A percentile compares a stretch with the other conserved stretches of the same genome.
Conservation (phyloP, 129 eudicot species). For the Flaveria ramosissima region DNA sequence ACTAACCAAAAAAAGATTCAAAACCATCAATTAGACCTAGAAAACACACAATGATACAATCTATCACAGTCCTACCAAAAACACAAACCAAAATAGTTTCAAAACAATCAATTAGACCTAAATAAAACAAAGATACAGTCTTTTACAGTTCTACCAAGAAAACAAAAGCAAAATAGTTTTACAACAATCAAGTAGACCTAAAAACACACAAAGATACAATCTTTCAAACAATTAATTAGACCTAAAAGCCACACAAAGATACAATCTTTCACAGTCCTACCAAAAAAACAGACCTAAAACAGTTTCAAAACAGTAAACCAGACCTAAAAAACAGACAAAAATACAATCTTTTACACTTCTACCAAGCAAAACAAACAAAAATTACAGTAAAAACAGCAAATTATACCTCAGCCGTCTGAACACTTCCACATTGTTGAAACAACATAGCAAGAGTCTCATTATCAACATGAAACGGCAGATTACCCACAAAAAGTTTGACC, state of each 20-base stretch:
- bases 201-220: slow-evolving; percentile 9
- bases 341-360: too few relatives aligned
- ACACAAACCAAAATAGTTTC: neutral
- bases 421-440: slow-evolving; percentile 72
- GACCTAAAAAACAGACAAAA: neutral
- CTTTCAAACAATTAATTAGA: too few relatives aligned
- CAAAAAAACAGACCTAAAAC: too few relatives aligned
- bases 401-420: slow-evolving; percentile 84
- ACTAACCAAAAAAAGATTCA: too few relatives aligned
- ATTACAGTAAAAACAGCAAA: slow-evolving; percentile 10
- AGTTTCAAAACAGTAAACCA: too few relatives aligned
- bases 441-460: slow-evolving; percentile 65
- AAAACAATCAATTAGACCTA: neutral
- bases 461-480: slow-evolving; percentile 68
- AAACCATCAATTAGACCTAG: too few relatives aligned
- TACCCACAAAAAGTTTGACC: slow-evolving; percentile 80
- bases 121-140: too few relatives aligned
- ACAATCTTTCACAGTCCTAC: too few relatives aligned
- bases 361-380: too few relatives aligned
- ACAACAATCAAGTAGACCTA: neutral
- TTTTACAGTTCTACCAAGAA: too few relatives aligned
- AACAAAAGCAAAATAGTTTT: neutral
- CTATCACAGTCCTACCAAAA: too few relatives aligned
- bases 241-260: slow-evolving; percentile 8
- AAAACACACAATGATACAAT: too few relatives aligned